Evolutionary conservation across 1,284 basidiomycete species (phyloP), one percentile per base, ranked within the genome.

Genomic region (Puccinia novopanici): DNA sequence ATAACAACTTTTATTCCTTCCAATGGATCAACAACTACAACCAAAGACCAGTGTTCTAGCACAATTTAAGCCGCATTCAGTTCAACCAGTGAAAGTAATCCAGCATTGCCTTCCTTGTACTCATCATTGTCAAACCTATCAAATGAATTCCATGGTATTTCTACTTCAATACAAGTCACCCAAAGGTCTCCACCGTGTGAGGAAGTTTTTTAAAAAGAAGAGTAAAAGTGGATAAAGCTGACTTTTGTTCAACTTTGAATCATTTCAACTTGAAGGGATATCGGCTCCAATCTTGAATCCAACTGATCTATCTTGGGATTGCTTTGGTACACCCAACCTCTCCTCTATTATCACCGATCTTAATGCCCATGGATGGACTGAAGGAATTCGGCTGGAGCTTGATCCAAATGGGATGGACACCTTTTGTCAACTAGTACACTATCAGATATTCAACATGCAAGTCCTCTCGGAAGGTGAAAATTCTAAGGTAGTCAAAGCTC

Each of bases 361-460:
- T 9, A 61, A 61, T 37, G 59, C 10, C 2, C 2, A 3, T 15
- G 30, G 30, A 37, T 61, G 30, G 27, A 61, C 13, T 27, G 59
- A 61, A 19, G 59, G 27, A 17, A 61, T 37, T 8, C 12, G 59
- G 19, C 59, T 37, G 13, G 27, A 15, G 27, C 59, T 61, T 61
- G 59, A 61, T 61, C 59, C 59, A 61, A 61, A 61, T 61, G 30
- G 59, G 59, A 34, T 37, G 8, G 59, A 61, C 17, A 61, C 30
- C 6, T 61, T 61, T 13, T 15, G 34, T 19, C 30, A 8, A 17
- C 59, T 61, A 34, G 59, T 61, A 34, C 59, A 61, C 19, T 61
- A 37, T 37, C 6, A 61, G 30, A 17, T 61, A 27, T 2, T 15
- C 5, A 13, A 37, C 8, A 6, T 13, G 2, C 3, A 61, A 37